A percentile compares a stretch with the other conserved stretches of the same genome.
Conservation (phyloP, 202 grass and related monocot genomes). For the Saccharum hybrid region DNA sequence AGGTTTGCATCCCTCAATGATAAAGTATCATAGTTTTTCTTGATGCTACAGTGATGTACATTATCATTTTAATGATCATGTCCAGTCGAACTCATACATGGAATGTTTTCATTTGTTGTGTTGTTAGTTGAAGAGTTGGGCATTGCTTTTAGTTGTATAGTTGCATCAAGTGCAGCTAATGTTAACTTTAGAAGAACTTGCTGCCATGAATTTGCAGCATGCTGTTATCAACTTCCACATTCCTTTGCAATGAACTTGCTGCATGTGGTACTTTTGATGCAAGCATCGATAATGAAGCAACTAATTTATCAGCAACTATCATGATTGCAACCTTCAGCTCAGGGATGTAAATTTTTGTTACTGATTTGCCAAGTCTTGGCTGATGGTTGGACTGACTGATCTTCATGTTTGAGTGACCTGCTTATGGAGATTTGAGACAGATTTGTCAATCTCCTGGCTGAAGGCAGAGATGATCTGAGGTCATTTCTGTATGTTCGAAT, state of each 20-base stretch:
- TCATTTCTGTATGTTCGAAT: background rate
- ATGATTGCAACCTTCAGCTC: constrained; percentile 13
- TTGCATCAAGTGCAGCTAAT: constrained; percentile 4
- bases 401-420: background rate
- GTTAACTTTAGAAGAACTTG: constrained; percentile 23
- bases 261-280: background rate
- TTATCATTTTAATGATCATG: constrained; percentile 10
- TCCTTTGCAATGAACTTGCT: constrained; percentile 20
- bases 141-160: constrained; percentile 32
- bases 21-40: constrained; percentile 36
- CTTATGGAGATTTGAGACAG: background rate
- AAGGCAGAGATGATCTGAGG: background rate
- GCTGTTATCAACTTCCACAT: constrained; percentile 8
- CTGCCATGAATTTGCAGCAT: background rate
- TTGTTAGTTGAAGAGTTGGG: constrained; percentile 5
- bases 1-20: background rate
- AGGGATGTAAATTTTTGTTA: background rate
- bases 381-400: too few species aligned
- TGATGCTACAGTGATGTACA: constrained; percentile 7
- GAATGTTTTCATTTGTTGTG: constrained; percentile 1
- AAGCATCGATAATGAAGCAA: background rate
- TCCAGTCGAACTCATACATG: background rate
- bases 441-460: background rate
- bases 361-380: background rate
- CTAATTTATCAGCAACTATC: background rate